Conservation (phyloP, 345 rosid species). For the Citrus sinensis region DNA sequence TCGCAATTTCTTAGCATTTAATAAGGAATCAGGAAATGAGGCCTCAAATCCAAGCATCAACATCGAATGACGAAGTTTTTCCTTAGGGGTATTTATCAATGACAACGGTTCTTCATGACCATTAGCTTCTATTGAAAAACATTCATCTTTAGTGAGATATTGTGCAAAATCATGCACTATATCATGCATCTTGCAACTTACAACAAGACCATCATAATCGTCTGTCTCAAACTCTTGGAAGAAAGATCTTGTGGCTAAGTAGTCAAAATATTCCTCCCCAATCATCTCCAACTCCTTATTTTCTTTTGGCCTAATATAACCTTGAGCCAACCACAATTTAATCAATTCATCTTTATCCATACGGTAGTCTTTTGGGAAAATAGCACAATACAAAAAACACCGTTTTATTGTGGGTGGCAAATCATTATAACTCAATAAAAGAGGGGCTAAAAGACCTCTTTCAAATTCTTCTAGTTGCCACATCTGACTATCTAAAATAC, state of each 20-base stretch:
- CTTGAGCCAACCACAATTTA: neutral
- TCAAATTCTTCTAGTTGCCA: neutral
- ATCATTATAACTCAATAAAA: neutral
- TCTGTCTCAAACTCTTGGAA: neutral
- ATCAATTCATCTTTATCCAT: neutral
- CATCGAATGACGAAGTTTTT: neutral
- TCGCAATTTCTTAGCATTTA: neutral
- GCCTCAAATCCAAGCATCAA: neutral
- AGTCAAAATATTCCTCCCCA: neutral
- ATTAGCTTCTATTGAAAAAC: neutral
- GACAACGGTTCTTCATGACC: neutral
- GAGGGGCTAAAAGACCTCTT: neutral
- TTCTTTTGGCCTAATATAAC: neutral
- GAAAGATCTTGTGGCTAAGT: neutral
- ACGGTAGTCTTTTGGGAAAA: neutral
- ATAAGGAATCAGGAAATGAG: neutral
- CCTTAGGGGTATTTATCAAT: too few species aligned
- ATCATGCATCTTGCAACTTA: neutral
- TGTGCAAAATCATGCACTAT: neutral
- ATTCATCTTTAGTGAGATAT: neutral
- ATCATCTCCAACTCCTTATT: neutral
- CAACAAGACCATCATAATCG: neutral
- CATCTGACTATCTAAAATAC: neutral
- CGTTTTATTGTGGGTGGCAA: neutral
- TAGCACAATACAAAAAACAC: neutral